Percentiles rank a stretch among this genome's conserved stretches.
Evolutionary conservation across 139 green algal genomes (phyloP).

Genomic region (Gonium pectorale): DNA sequence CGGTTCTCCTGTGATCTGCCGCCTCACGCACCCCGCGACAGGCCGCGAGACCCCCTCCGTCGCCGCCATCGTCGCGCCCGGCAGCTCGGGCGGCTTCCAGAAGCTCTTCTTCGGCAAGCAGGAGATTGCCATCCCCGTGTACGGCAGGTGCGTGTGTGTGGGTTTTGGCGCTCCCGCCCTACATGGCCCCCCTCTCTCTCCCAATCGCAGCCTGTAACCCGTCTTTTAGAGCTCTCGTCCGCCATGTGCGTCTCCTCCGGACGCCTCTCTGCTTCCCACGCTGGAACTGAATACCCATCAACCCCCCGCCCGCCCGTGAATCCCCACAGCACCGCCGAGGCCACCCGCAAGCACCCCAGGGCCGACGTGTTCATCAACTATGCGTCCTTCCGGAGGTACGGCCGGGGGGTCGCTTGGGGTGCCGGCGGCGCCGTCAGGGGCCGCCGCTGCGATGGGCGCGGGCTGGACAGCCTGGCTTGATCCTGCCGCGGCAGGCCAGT

Average conservation of each 20-base stretch:
- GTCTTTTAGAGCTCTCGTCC: no score
- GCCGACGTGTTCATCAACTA: conserved; percentile 98
- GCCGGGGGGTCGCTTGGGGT: neutral
- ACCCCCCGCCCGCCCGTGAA: neutral
- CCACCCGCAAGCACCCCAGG: conserved; percentile 76
- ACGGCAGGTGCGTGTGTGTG: conserved; percentile 62
- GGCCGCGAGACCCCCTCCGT: conserved; percentile 86
- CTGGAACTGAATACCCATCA: no score
- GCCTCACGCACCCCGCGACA: conserved; percentile 39
- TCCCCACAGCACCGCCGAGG: conserved; percentile 75
- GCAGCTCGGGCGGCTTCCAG: conserved; percentile 85
- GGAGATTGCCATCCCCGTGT: conserved; percentile 91
- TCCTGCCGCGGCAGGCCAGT: no score
- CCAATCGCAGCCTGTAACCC: no score
- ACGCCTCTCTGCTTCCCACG: no score
- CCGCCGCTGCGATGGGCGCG: no score
- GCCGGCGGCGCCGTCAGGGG: no score
- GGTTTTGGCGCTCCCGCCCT: no score
- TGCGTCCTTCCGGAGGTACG: conserved; percentile 87
- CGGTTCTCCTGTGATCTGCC: conserved; percentile 13
- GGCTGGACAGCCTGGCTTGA: no score
- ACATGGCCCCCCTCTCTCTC: no score
- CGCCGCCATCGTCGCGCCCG: conserved; percentile 87
- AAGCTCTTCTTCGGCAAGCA: conserved; percentile 95
- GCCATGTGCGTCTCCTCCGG: no score